Conservation (phyloP, 2,329 filamentous ascomycete species). For the Monosporascus ibericus region DNA sequence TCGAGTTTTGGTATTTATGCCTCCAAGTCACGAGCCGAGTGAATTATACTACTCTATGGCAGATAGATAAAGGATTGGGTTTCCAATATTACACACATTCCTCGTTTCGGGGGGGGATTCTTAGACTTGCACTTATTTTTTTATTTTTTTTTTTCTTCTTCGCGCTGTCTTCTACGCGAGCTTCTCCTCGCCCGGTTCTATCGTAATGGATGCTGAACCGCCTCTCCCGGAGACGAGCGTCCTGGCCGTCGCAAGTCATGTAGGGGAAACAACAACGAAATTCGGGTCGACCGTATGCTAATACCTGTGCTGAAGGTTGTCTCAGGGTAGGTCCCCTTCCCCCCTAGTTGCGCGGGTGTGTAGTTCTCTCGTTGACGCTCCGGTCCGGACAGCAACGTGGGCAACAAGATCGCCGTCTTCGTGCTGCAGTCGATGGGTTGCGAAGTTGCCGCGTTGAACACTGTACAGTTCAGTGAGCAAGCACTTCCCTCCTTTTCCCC, state of each 20-base stretch:
- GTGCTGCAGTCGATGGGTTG: conserved; percentile 90
- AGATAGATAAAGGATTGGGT: too few species aligned
- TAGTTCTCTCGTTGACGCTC: conserved; percentile 15
- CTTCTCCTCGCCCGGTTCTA: background rate
- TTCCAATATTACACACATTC: too few species aligned
- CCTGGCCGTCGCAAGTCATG: conserved; percentile 90
- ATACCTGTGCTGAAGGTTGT: conserved; percentile 52
- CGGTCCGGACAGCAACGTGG: conserved; percentile 67
- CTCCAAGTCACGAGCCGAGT: too few species aligned
- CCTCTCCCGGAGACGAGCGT: conserved; percentile 58
- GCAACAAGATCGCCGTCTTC: conserved; percentile 94
- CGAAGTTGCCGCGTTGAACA: conserved; percentile 90
- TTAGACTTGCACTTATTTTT: too few species aligned
- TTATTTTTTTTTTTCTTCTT: too few species aligned
- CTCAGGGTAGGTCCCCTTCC: conserved; percentile 55
- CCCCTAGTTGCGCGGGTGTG: conserved; percentile 8
- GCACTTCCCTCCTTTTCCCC: background rate
- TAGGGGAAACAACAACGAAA: conserved; percentile 33
- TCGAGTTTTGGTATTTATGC: too few species aligned
- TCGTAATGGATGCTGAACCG: conserved; percentile 31
- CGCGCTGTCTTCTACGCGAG: background rate
- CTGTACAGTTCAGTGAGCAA: conserved; percentile 83
- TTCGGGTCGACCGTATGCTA: conserved; percentile 11
- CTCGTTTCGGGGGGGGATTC: too few species aligned
- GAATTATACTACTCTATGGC: too few species aligned